Percentiles rank a stretch among this genome's conserved stretches.
Conservation (phyloP, 306 rosid species). For the Quillaja saponaria region DNA sequence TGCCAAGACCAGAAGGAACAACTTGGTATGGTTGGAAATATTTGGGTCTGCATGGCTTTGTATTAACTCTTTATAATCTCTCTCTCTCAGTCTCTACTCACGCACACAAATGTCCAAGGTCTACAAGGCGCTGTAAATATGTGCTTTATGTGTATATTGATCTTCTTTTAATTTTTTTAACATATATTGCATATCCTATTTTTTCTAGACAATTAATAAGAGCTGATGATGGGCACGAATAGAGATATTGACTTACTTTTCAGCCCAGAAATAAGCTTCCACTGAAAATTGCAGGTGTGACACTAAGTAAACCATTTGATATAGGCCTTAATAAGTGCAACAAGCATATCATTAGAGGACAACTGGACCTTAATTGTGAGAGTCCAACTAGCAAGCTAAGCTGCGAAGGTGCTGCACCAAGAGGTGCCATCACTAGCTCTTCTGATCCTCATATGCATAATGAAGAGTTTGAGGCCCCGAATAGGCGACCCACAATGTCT, state of each 20-base stretch:
- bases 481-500: constrained; percentile 40
- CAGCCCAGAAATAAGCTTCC: constrained; percentile 42
- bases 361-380: constrained; percentile 45
- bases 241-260: constrained; percentile 42
- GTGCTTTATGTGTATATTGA: neutral
- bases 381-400: constrained; percentile 53
- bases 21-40: constrained; percentile 46
- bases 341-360: constrained; percentile 53
- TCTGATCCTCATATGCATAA: constrained; percentile 48
- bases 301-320: constrained; percentile 41
- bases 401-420: constrained; percentile 42
- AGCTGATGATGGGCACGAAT: constrained; percentile 41
- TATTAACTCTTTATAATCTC: neutral
- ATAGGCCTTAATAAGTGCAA: constrained; percentile 49
- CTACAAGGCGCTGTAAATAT: neutral
- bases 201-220: constrained; percentile 36
- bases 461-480: constrained; percentile 50
- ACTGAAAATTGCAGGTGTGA: constrained; percentile 46
- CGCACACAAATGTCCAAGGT: neutral
- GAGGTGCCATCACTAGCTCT: constrained; percentile 47
- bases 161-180: neutral
- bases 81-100: neutral
- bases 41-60: constrained; percentile 22
- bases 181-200: constrained; percentile 28
- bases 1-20: constrained; percentile 49